Percentiles rank a stretch among this genome's conserved stretches.
Evolutionary conservation across 177 flowering plant species (phyloP).

Genomic region (Vitis hybrid): DNA sequence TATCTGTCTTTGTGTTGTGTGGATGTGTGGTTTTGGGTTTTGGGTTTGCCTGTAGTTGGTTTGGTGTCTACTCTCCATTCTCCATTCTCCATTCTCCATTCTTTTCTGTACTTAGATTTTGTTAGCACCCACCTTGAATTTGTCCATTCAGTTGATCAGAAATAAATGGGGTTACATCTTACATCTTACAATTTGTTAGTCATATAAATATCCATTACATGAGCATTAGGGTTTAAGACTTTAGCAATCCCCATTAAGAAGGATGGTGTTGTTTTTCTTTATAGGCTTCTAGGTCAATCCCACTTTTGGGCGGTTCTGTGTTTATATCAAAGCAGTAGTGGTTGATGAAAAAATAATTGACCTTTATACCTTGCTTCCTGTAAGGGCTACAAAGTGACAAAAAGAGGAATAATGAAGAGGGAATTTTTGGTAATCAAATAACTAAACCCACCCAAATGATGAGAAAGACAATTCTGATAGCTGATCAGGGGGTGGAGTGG

Average conservation of each 20-base stretch:
- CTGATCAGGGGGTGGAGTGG: not conserved
- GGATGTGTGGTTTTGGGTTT: conserved; percentile 17
- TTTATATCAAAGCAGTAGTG: conserved; percentile 6
- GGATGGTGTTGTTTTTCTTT: not conserved
- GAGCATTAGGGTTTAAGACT: not conserved
- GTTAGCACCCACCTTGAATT: conserved; percentile 18
- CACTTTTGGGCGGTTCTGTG: not conserved
- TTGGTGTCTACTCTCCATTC: conserved; percentile 22
- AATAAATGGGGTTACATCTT: conserved; percentile 41
- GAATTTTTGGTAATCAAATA: conserved; percentile 14
- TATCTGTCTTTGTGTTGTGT: conserved; percentile 19
- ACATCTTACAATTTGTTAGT: not conserved
- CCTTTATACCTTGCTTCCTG: conserved; percentile 28
- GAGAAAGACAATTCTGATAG: not conserved
- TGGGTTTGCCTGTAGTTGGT: conserved; percentile 23
- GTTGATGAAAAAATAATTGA: conserved; percentile 8
- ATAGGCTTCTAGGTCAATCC: conserved; percentile 3
- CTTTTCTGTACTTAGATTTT: conserved; percentile 62
- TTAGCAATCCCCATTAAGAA: not conserved
- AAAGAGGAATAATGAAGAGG: conserved; percentile 8
- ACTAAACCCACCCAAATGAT: conserved; percentile 16
- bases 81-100: conserved; percentile 23
- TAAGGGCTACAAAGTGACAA: conserved; percentile 28
- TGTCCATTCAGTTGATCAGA: conserved; percentile 18
- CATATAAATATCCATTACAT: not conserved